phyloP scores from a whole-genome alignment of 2,329 filamentous ascomycete species.

The Ploettnerulaceae sp. region DNA sequence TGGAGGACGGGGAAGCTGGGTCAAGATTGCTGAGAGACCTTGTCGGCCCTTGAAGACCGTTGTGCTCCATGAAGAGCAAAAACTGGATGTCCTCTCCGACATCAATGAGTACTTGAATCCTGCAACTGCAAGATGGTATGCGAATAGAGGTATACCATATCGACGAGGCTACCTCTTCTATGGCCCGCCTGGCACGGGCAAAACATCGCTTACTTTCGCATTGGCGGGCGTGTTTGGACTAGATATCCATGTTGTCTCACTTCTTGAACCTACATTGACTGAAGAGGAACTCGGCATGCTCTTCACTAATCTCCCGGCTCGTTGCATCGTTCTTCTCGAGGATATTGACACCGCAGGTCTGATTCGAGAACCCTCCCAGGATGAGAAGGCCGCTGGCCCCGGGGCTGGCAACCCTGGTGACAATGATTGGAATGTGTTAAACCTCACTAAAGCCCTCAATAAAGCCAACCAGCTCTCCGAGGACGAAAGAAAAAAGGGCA shows the following conservation, averaged over 20 bases:
- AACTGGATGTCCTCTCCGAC: constrained; percentile 61
- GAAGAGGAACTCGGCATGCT: constrained; percentile 57
- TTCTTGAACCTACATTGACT: constrained; percentile 54
- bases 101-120: constrained; percentile 77
- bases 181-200: constrained; percentile 70
- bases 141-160: constrained; percentile 69
- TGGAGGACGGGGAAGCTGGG: constrained; percentile 45
- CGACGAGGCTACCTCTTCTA: constrained; percentile 74
- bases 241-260: constrained; percentile 59
- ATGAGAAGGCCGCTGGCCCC: constrained; percentile 17
- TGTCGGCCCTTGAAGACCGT: constrained; percentile 71
- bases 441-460: constrained; percentile 42
- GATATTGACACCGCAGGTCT: constrained; percentile 65
- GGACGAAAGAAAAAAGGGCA: constrained; percentile 39
- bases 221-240: constrained; percentile 62
- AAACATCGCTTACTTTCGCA: constrained; percentile 63
- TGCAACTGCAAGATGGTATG: constrained; percentile 66
- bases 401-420: constrained; percentile 11
- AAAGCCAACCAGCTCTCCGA: constrained; percentile 36
- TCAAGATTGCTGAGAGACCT: constrained; percentile 56
- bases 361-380: constrained; percentile 36
- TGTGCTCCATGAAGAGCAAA: constrained; percentile 63
- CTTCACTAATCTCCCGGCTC: constrained; percentile 55
- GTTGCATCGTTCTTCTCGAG: constrained; percentile 63
- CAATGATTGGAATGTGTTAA: constrained; percentile 36